Conservation (phyloP, 805 yeast species). For the Lachancea fermentati region DNA sequence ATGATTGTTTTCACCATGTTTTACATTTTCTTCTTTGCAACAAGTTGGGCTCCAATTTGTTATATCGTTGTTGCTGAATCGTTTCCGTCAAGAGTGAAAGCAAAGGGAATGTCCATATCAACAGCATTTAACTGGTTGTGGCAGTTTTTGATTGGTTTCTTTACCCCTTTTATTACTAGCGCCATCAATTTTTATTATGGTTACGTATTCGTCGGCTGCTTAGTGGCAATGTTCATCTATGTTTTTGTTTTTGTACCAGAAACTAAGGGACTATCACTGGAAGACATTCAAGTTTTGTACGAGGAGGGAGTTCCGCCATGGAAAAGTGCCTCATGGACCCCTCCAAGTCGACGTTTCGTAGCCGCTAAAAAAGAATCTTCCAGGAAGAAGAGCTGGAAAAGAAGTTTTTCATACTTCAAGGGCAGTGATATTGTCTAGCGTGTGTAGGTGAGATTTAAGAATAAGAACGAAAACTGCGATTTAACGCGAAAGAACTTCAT, state of each 20-base stretch:
- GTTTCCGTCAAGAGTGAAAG: slow-evolving; percentile 65
- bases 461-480: too few species aligned
- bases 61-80: slow-evolving; percentile 62
- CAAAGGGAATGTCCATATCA: slow-evolving; percentile 50
- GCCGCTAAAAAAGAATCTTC: too few species aligned
- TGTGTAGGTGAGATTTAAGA: too few species aligned
- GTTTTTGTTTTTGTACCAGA: slow-evolving; percentile 67
- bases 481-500: too few species aligned
- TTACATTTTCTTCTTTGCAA: slow-evolving; percentile 65
- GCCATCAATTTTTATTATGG: slow-evolving; percentile 67
- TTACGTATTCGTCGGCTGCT: slow-evolving; percentile 51
- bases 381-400: too few species aligned
- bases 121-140: slow-evolving; percentile 59
- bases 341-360: too few species aligned
- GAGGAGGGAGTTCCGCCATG: slow-evolving; percentile 37
- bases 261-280: slow-evolving; percentile 73
- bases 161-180: slow-evolving; percentile 63
- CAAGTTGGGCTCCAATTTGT: slow-evolving; percentile 69
- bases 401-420: too few species aligned
- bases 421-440: too few species aligned
- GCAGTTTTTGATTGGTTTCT: slow-evolving; percentile 61
- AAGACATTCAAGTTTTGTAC: slow-evolving; percentile 66
- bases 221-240: slow-evolving; percentile 50
- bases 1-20: slow-evolving; percentile 68
- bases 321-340: slow-evolving; percentile 45